Evolutionary conservation across 495 filamentous ascomycete genomes (phyloP).

Genomic region (Acidiella bohemica): DNA sequence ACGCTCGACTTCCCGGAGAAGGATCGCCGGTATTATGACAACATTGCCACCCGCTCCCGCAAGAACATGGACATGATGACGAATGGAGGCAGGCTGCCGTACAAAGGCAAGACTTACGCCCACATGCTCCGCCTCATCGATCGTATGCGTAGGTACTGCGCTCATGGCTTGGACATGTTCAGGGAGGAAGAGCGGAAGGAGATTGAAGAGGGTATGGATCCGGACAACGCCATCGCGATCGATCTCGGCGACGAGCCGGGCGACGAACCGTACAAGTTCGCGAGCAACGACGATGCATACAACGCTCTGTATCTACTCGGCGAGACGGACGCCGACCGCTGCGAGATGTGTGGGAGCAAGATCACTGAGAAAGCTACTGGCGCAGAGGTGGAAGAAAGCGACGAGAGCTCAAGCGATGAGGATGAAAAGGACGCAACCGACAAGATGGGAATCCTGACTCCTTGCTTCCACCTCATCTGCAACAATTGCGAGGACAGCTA

Average conservation of each 20-base stretch:
- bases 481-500: constrained; percentile 50
- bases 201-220: constrained; percentile 57
- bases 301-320: constrained; percentile 70
- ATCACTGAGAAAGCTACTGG: constrained; percentile 33
- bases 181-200: constrained; percentile 65
- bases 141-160: constrained; percentile 78
- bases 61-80: constrained; percentile 41
- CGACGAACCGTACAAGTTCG: constrained; percentile 34
- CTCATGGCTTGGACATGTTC: constrained; percentile 79
- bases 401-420: constrained; percentile 30
- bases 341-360: constrained; percentile 51
- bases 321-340: constrained; percentile 58
- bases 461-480: constrained; percentile 76
- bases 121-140: constrained; percentile 84
- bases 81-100: constrained; percentile 39
- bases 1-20: constrained; percentile 42
- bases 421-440: constrained; percentile 20
- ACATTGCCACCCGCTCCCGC: constrained; percentile 4
- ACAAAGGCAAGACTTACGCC: constrained; percentile 73
- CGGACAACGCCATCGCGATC: constrained; percentile 55
- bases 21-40: constrained; percentile 36
- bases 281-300: constrained; percentile 51
- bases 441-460: constrained; percentile 61
- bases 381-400: constrained; percentile 20
- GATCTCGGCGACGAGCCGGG: constrained; percentile 66